phyloP scores from a whole-genome alignment of 768 basidiomycete species.

The Boletus vermiculosoides region DNA sequence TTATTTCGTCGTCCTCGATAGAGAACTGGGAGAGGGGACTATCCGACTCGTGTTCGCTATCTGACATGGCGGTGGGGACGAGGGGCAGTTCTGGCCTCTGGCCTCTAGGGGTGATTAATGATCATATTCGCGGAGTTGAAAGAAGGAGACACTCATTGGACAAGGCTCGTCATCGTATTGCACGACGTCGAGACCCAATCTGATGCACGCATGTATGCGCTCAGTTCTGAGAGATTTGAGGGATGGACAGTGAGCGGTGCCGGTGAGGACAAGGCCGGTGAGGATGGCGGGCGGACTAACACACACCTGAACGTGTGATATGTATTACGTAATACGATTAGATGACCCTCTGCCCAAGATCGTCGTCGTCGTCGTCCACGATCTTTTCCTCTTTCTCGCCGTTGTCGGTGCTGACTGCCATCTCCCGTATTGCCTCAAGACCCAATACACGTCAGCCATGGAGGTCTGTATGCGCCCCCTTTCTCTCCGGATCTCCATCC shows the following conservation, averaged over 20 bases:
- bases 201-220: not conserved
- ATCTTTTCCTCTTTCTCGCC: constrained; percentile 10
- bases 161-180: constrained; percentile 12
- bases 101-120: not conserved
- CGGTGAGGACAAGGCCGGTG: not conserved
- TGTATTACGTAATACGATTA: constrained; percentile 36
- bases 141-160: not conserved
- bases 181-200: not conserved
- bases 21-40: constrained; percentile 15
- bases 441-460: constrained; percentile 30
- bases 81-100: not conserved
- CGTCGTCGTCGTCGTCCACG: constrained; percentile 21
- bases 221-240: not conserved
- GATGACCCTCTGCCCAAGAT: constrained; percentile 38
- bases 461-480: constrained; percentile 31
- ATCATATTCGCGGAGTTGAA: constrained; percentile 20
- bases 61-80: constrained; percentile 9
- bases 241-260: not conserved
- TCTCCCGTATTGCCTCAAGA: constrained; percentile 3
- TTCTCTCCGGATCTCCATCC: not conserved
- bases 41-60: constrained; percentile 5
- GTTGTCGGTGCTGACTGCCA: constrained; percentile 8
- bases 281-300: not conserved
- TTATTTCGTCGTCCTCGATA: constrained; percentile 25
- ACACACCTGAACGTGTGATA: constrained; percentile 21